phyloP scores from a whole-genome alignment of 352 stramenopile species.

The Globisporangium orthogonon region DNA sequence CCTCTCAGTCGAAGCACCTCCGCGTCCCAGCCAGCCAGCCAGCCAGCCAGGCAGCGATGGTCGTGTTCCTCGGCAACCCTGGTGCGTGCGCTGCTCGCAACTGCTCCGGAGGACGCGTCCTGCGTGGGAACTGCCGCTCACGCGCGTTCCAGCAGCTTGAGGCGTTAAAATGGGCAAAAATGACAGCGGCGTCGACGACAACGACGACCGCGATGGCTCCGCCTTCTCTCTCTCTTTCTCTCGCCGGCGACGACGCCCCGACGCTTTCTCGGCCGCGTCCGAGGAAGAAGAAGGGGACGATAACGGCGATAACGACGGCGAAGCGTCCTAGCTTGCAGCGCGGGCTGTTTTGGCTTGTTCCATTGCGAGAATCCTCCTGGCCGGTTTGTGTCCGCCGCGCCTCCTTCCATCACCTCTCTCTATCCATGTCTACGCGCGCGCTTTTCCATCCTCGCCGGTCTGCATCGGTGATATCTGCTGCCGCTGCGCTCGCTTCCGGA shows the following conservation, averaged over 20 bases:
- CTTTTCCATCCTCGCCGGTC: neutral
- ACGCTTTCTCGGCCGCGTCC: conserved; percentile 24
- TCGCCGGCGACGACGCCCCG: conserved; percentile 44
- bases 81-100: too few relatives aligned
- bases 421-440: neutral
- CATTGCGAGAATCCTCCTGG: too few relatives aligned
- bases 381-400: too few relatives aligned
- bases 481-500: too few relatives aligned
- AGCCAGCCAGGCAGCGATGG: too few relatives aligned
- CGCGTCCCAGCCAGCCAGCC: too few relatives aligned
- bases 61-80: too few relatives aligned
- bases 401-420: neutral
- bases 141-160: too few relatives aligned
- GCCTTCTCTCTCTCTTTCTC: conserved; percentile 7
- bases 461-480: too few relatives aligned
- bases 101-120: too few relatives aligned
- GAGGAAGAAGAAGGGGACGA: conserved; percentile 25
- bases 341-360: neutral
- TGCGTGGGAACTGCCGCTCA: too few relatives aligned
- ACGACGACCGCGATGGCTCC: conserved; percentile 27
- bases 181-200: conserved; percentile 30
- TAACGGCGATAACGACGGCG: conserved; percentile 17
- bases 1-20: too few relatives aligned
- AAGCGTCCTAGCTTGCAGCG: conserved; percentile 3
- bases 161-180: conserved; percentile 6